Evolutionary conservation across 768 basidiomycete genomes (phyloP), one percentile per base, ranked within the genome.

Genomic region (Fistulinella prunicolor): DNA sequence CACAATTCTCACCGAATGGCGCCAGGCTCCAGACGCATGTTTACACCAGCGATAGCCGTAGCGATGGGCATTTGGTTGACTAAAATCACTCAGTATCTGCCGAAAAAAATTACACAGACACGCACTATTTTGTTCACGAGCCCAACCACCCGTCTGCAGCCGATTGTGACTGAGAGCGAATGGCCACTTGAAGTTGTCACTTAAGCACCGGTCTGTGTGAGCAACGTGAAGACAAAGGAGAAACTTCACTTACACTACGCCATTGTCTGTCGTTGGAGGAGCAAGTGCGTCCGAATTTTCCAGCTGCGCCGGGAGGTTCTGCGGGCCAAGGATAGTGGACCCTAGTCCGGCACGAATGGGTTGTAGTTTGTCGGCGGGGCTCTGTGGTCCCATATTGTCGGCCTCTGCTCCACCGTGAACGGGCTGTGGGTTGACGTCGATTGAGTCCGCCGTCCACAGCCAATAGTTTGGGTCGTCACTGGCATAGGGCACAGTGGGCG

Each of bases 71-170:
- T 64, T 6, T 61, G 50, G 1, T 65, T 47, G 4, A 73, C 76
- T 77, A 41, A 6, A 10, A 38, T 20, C 0, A 19, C n/a, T 54
- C 6, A 48, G 32, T 6, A 43, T 9, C 22, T 26, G 13, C n/a
- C 13, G 13, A 2, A 16, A 16, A 6, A 19, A 20, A 46, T 14
- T 17, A 36, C 35, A 13, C 6, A 36, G 5, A 36, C 16, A 60
- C 73, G 17, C 43, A 78, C 83, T 50, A 51, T 81, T 85, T 60
- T 83, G 76, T 57, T 82, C 73, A 38, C 82, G 73, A 23, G 83
- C 78, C 82, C 83, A 85, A 2, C 84, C 84, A n/a, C 82, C 84
- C 4, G 72, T 70, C 44, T 76, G 74, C 7, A 85, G 54, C 28
- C 80, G 78, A 56, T 73, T 83, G 56, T 81, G 81, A 50, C 82